Evolutionary conservation across 2,329 filamentous ascomycete genomes (phyloP).

Genomic region (Ophiostoma perfectum): DNA sequence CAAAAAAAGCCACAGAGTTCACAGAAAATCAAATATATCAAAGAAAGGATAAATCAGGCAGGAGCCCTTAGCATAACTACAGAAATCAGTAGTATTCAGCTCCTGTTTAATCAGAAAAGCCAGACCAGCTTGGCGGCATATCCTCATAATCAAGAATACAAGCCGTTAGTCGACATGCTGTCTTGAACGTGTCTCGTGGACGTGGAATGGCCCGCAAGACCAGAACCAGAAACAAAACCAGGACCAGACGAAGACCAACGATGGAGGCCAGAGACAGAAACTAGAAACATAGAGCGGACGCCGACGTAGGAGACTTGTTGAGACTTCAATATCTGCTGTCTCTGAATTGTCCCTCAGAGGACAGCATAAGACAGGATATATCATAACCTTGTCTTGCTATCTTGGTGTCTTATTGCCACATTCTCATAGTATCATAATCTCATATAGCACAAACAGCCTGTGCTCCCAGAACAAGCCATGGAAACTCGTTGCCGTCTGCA

Average conservation of each 20-base stretch:
- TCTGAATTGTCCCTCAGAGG: constrained; percentile 1
- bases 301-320: constrained; percentile 5
- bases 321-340: background rate
- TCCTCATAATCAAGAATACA: background rate
- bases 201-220: background rate
- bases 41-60: too few species aligned
- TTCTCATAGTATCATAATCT: background rate
- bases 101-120: background rate
- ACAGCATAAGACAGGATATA: background rate
- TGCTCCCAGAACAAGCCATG: background rate
- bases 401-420: background rate
- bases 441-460: background rate
- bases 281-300: background rate
- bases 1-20: too few species aligned
- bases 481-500: constrained; percentile 29
- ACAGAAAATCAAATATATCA: too few species aligned
- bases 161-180: background rate
- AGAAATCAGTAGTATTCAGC: too few species aligned
- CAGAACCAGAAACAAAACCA: background rate
- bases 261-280: background rate
- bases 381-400: too few species aligned
- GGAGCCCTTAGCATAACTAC: too few species aligned
- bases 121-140: background rate
- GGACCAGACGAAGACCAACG: background rate
- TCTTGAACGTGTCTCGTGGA: background rate